A percentile compares a stretch with the other conserved stretches of the same genome.
phyloP scores from a whole-genome alignment of 208 protist species.

The Borovskyia barvae region DNA sequence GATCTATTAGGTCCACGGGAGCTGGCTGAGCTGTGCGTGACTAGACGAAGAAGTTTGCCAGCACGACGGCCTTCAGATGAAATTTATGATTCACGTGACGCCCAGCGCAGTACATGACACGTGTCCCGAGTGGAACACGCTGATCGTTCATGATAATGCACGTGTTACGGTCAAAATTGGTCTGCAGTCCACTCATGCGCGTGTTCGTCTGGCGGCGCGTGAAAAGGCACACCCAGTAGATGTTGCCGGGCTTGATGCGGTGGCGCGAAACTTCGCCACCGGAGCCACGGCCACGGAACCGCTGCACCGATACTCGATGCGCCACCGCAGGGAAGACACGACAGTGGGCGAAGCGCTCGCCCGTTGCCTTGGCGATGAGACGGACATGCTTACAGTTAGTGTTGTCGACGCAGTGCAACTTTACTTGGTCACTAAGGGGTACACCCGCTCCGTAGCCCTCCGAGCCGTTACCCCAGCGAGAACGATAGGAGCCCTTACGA shows the following conservation, averaged over 20 bases:
- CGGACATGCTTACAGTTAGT: slow-evolving; percentile 92
- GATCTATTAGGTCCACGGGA: background rate
- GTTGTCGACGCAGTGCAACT: slow-evolving; percentile 93
- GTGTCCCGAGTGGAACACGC: slow-evolving; percentile 82
- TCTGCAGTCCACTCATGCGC: slow-evolving; percentile 85
- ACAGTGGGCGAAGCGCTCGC: slow-evolving; percentile 89
- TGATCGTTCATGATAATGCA: slow-evolving; percentile 92
- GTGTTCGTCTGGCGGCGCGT: slow-evolving; percentile 85
- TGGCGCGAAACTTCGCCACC: slow-evolving; percentile 67
- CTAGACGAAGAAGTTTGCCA: slow-evolving; percentile 92
- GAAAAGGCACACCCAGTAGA: slow-evolving; percentile 90
- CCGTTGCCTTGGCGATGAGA: slow-evolving; percentile 82
- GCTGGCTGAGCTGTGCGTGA: too few relatives aligned
- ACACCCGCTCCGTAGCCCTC: slow-evolving; percentile 83
- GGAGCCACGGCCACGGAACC: slow-evolving; percentile 80
- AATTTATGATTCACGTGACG: slow-evolving; percentile 93
- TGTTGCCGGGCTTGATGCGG: slow-evolving; percentile 82
- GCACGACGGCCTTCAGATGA: slow-evolving; percentile 89
- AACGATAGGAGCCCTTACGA: slow-evolving; percentile 79
- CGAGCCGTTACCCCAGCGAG: slow-evolving; percentile 82
- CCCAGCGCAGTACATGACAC: slow-evolving; percentile 91
- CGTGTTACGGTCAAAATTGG: slow-evolving; percentile 91
- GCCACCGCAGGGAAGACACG: slow-evolving; percentile 86
- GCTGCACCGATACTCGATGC: slow-evolving; percentile 87
- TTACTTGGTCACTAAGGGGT: slow-evolving; percentile 85